Evolutionary conservation across 805 yeast species (phyloP).

Genomic region (Saturnispora ahearnii): DNA sequence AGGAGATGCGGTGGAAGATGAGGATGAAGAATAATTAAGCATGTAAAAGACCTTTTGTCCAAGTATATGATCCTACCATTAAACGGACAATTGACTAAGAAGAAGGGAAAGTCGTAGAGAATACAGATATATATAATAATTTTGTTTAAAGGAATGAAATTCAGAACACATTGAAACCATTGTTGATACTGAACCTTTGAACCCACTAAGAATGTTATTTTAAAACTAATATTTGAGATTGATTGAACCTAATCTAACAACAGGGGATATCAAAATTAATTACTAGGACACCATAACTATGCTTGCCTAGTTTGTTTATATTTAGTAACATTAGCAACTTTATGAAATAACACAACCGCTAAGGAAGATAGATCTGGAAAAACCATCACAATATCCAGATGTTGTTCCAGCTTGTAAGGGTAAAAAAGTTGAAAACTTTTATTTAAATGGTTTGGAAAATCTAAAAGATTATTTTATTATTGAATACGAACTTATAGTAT

Average conservation of each 20-base stretch:
- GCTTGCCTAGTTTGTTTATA: conserved; percentile 47
- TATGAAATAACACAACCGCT: conserved; percentile 43
- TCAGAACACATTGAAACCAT: conserved; percentile 73
- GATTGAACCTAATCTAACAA: conserved; percentile 17
- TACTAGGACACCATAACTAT: conserved; percentile 61
- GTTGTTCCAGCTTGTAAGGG: conserved; percentile 52
- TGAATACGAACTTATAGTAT: too few species aligned
- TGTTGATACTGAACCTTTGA: conserved; percentile 30
- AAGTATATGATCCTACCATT: conserved; percentile 58
- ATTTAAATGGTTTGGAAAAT: neutral
- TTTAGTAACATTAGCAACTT: conserved; percentile 34
- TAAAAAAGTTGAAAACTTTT: conserved; percentile 30
- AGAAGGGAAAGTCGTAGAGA: conserved; percentile 36
- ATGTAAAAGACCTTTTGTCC: conserved; percentile 43
- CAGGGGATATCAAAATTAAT: conserved; percentile 21
- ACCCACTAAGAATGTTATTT: conserved; percentile 18
- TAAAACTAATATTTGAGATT: conserved; percentile 15
- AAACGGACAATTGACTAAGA: conserved; percentile 46
- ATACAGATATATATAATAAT: conserved; percentile 37
- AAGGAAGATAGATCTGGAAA: conserved; percentile 74
- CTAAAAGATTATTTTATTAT: too few species aligned
- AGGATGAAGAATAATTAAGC: neutral
- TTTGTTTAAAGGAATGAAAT: conserved; percentile 26
- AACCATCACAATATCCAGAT: conserved; percentile 76
- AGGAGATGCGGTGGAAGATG: neutral